phyloP scores from a whole-genome alignment of 2,329 filamentous ascomycete genomes.

The Kalaharituber pfeilii region DNA sequence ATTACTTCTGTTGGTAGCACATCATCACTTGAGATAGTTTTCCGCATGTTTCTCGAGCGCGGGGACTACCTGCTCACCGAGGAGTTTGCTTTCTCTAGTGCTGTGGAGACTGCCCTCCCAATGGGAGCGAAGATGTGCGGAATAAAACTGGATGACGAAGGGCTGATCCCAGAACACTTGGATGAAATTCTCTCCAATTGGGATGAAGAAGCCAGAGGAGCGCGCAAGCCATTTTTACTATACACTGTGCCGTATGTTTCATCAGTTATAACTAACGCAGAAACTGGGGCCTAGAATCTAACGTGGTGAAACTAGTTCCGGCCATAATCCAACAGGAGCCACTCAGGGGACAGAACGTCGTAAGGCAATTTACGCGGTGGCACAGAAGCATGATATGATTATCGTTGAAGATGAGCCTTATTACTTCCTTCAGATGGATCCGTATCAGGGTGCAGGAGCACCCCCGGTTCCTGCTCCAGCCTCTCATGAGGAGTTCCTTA shows the following conservation, averaged over 20 bases:
- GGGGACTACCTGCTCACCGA: conserved; percentile 71
- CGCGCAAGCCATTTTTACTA: conserved; percentile 47
- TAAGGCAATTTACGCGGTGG: conserved; percentile 55
- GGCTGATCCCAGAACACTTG: conserved; percentile 43
- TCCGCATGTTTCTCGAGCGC: conserved; percentile 63
- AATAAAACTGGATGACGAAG: conserved; percentile 48
- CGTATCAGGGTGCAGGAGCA: conserved; percentile 34
- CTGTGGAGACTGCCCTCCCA: conserved; percentile 46
- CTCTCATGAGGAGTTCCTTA: conserved; percentile 55
- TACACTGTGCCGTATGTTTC: conserved; percentile 43
- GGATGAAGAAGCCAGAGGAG: conserved; percentile 40
- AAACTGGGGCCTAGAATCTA: not conserved
- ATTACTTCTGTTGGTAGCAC: conserved; percentile 75
- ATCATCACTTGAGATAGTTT: conserved; percentile 61
- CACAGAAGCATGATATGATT: conserved; percentile 66
- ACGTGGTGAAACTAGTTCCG: conserved; percentile 34
- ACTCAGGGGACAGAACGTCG: conserved; percentile 55
- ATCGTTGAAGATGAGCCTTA: conserved; percentile 91
- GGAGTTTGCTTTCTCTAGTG: conserved; percentile 76
- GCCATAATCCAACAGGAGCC: conserved; percentile 80
- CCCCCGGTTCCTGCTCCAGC: conserved; percentile 35
- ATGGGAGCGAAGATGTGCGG: conserved; percentile 44
- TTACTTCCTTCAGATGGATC: conserved; percentile 75
- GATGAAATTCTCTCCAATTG: conserved; percentile 48
- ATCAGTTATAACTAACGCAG: not conserved